These are phyloP conservation scores for Dichomitus squalens DNA, from an alignment of 1,284 basidiomycete genomes.

Conservation along the genomic window DNA sequence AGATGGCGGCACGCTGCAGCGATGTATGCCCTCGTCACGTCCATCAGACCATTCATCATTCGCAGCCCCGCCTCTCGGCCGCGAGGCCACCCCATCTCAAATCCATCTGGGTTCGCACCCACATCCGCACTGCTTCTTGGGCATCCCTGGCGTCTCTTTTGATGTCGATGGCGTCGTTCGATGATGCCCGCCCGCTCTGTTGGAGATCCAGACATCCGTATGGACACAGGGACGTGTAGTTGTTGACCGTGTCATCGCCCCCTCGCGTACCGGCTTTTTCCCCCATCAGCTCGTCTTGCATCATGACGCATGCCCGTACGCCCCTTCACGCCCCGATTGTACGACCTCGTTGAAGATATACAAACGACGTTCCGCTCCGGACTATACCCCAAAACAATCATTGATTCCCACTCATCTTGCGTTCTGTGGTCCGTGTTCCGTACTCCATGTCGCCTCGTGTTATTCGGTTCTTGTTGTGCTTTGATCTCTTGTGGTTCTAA, in stretches of 20 bases:
- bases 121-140: not conserved
- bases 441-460: not conserved
- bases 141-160: not conserved
- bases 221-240: not conserved
- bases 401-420: not conserved
- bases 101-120: not conserved
- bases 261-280: not conserved
- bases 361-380: not conserved
- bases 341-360: not conserved
- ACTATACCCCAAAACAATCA: not conserved
- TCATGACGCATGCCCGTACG: not conserved
- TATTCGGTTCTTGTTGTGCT: not conserved
- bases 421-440: not conserved
- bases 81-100: conserved; percentile 1
- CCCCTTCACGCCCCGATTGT: not conserved
- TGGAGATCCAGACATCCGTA: not conserved
- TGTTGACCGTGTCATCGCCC: not conserved
- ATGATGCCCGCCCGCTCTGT: not conserved
- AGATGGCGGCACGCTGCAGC: not conserved
- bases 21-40: not conserved
- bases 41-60: not conserved
- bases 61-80: not conserved
- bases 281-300: not conserved
- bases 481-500: not conserved
- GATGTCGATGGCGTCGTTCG: not conserved